Evolutionary conservation across 495 filamentous ascomycete species (phyloP), one percentile per base, ranked within the genome.

Genomic region (Trichoderma asperelloides): DNA sequence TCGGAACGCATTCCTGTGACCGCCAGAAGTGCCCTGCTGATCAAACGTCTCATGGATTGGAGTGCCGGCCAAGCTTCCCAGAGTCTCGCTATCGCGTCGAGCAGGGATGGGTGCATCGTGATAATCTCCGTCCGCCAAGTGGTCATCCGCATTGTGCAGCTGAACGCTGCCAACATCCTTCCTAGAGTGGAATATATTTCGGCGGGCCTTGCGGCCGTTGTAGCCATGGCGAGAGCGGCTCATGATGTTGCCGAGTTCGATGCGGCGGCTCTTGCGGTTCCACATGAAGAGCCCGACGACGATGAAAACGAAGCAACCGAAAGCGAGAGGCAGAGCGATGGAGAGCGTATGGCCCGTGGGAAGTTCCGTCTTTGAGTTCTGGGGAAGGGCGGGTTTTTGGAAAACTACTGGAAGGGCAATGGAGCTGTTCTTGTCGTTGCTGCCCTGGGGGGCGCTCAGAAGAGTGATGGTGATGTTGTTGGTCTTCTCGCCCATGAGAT

Each of bases 381-480:
- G 65, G 23, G 67, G 67, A 1, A 64, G 70, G 9, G 73, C 74
- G n/a, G 67, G 68, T 2, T 11, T 9, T 6, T 28, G 23, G 23
- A 60, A 60, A 41, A 27, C 40, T 6, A 65, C 39, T 25, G 40
- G 64, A 6, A 65, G 37, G 39, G 64, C 79, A 18, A 49, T 47
- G n/a, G 70, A 39, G 65, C 72, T 74, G 9, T 62, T 39, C 23
- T 71, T 71, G 16, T 66, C 12, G 18, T 65, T 43, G 3, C 40
- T 63, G 27, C 70, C 72, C 11, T 65, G 18, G 16, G 69, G 64
- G 39, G 27, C 41, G 64, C 47, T 21, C 28, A 74, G 77, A 15
- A 82, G 70, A 25, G 70, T 71, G 33, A 82, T 63, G 13, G 78
- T 77, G 68, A 82, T 74, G 72, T 80, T 82, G 69, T 74, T 73